phyloP scores from a whole-genome alignment of 108 stramenopile species.

The Cyclotella kingstonii region DNA sequence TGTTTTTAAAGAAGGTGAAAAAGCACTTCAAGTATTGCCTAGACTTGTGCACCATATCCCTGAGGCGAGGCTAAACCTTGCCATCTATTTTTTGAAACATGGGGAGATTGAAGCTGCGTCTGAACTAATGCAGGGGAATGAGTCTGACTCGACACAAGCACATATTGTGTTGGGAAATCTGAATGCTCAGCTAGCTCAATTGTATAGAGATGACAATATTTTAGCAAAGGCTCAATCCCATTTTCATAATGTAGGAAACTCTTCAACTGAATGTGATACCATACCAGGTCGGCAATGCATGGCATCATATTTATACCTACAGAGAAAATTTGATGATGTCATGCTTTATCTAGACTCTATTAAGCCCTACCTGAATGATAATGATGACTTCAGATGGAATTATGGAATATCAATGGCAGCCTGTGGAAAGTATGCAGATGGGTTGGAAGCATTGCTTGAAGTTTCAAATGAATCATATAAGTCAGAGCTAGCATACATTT shows the following conservation, averaged over 20 bases:
- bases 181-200: constrained; percentile 66
- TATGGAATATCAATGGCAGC: constrained; percentile 66
- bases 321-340: constrained; percentile 48
- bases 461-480: constrained; percentile 68
- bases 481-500: constrained; percentile 64
- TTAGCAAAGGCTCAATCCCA: constrained; percentile 64
- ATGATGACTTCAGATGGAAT: constrained; percentile 91
- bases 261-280: constrained; percentile 82
- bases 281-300: constrained; percentile 90
- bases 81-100: constrained; percentile 47
- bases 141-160: constrained; percentile 74
- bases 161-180: constrained; percentile 81
- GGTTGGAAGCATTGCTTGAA: constrained; percentile 55
- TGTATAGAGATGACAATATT: constrained; percentile 36
- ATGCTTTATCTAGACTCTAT: constrained; percentile 18
- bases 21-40: constrained; percentile 68
- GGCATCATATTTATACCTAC: constrained; percentile 80
- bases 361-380: constrained; percentile 63
- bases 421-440: constrained; percentile 50
- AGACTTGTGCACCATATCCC: constrained; percentile 68
- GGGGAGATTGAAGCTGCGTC: constrained; percentile 70
- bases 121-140: constrained; percentile 69
- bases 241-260: constrained; percentile 78
- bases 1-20: constrained; percentile 70
- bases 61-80: constrained; percentile 85